A percentile compares a stretch with the other conserved stretches of the same genome.
Conservation (phyloP, 1,139 yeast species). For the Suhomyces yuchorum region DNA sequence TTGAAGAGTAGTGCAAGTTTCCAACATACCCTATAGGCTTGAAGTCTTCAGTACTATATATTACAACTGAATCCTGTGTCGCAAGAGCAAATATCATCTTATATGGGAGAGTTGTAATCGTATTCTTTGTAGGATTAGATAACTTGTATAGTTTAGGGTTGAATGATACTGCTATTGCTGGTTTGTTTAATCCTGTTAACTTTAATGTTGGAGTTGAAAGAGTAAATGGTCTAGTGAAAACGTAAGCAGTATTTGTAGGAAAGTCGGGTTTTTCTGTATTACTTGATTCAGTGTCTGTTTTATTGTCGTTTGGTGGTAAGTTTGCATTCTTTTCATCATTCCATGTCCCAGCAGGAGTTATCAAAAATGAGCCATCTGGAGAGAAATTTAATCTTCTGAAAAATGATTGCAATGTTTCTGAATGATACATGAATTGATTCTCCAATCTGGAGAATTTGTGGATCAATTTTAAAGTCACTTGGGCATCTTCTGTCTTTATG, state of each 20-base stretch:
- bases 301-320: slow-evolving; percentile 9
- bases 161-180: slow-evolving; percentile 81
- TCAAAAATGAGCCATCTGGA: slow-evolving; percentile 81
- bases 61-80: slow-evolving; percentile 80
- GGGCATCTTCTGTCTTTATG: background rate
- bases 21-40: slow-evolving; percentile 74
- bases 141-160: slow-evolving; percentile 64
- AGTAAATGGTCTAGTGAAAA: slow-evolving; percentile 71
- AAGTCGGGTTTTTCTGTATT: slow-evolving; percentile 14
- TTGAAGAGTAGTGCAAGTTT: slow-evolving; percentile 82
- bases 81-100: slow-evolving; percentile 90
- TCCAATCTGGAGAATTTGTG: slow-evolving; percentile 30
- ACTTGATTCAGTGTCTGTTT: background rate
- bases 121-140: slow-evolving; percentile 8
- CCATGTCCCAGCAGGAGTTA: slow-evolving; percentile 74
- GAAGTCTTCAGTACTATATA: slow-evolving; percentile 75
- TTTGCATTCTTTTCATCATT: background rate
- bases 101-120: slow-evolving; percentile 60
- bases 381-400: slow-evolving; percentile 83
- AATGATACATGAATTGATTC: slow-evolving; percentile 60
- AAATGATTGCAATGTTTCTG: slow-evolving; percentile 86
- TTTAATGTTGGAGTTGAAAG: slow-evolving; percentile 72
- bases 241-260: slow-evolving; percentile 64
- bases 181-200: slow-evolving; percentile 77
- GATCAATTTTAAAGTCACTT: slow-evolving; percentile 17